These are phyloP conservation scores for Neoscytalidium dimidiatum DNA, from an alignment of 2,329 filamentous ascomycete genomes.

Conservation along the genomic window DNA sequence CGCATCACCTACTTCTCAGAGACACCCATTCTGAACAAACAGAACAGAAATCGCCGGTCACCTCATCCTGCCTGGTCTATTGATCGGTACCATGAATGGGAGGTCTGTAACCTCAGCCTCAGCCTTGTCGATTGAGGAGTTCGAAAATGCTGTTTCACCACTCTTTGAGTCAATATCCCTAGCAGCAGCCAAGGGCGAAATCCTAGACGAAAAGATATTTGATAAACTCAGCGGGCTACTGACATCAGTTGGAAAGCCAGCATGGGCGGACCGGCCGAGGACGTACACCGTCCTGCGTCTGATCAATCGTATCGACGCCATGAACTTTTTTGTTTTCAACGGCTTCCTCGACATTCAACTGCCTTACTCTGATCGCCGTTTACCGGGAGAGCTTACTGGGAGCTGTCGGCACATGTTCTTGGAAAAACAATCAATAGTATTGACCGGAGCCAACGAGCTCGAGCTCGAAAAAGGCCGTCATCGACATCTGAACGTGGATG, in stretches of 20 bases:
- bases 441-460: slow-evolving; percentile 31
- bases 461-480: slow-evolving; percentile 30
- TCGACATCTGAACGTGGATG: slow-evolving; percentile 27
- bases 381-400: not conserved
- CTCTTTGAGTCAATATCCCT: not conserved
- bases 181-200: not conserved
- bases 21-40: no score
- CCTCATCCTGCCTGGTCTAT: not conserved
- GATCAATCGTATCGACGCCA: slow-evolving; percentile 25
- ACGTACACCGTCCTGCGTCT: slow-evolving; percentile 31
- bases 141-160: not conserved
- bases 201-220: not conserved
- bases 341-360: slow-evolving; percentile 23
- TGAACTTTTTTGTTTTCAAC: slow-evolving; percentile 23
- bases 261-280: slow-evolving; percentile 27
- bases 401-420: not conserved
- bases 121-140: not conserved
- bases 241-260: not conserved
- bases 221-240: not conserved
- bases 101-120: not conserved
- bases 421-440: slow-evolving; percentile 26
- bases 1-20: no score
- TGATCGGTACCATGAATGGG: not conserved
- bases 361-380: slow-evolving; percentile 31
- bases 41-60: not conserved